Percentiles rank a stretch among this genome's conserved stretches.
These are phyloP conservation scores for Aethionema arabicum DNA, from an alignment of 345 rosid genomes.

Conservation along the genomic window DNA sequence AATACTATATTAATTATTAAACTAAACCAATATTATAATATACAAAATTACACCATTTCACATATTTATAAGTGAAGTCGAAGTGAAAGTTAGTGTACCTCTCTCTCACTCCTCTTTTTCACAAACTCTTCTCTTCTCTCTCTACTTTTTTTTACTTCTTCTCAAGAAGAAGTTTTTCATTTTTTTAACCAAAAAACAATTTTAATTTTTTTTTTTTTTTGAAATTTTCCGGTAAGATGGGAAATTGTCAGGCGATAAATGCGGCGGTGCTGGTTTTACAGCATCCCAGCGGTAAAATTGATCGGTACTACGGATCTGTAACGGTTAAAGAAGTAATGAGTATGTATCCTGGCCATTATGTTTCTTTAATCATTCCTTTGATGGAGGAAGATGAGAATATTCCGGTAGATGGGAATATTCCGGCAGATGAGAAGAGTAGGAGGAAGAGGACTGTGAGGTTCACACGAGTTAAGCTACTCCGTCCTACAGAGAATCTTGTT, in stretches of 20 bases:
- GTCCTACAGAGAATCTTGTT: constrained; percentile 67
- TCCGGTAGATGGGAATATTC: constrained; percentile 1
- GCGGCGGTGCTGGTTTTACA: constrained; percentile 86
- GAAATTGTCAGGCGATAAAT: constrained; percentile 88
- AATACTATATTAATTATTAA: too few species aligned
- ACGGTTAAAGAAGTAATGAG: constrained; percentile 70
- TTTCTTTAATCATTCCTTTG: constrained; percentile 79
- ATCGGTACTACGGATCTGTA: constrained; percentile 66
- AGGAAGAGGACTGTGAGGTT: constrained; percentile 37
- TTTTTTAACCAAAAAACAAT: background rate
- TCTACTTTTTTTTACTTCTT: constrained; percentile 22
- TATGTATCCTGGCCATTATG: constrained; percentile 85
- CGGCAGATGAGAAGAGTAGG: constrained; percentile 24
- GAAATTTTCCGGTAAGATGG: constrained; percentile 44
- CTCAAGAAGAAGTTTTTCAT: background rate
- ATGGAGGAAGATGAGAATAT: constrained; percentile 42
- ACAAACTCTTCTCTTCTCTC: constrained; percentile 17
- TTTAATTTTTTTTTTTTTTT: background rate
- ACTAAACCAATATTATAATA: too few species aligned
- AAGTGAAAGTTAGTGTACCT: constrained; percentile 22
- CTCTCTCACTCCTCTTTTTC: constrained; percentile 4
- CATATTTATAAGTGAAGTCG: background rate
- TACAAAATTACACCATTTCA: background rate
- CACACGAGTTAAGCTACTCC: constrained; percentile 89
- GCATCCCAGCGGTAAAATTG: constrained; percentile 75